Percentiles rank a stretch among this genome's conserved stretches.
These are phyloP conservation scores for Litchi chinensis DNA, from an alignment of 345 rosid species.

Conservation along the genomic window DNA sequence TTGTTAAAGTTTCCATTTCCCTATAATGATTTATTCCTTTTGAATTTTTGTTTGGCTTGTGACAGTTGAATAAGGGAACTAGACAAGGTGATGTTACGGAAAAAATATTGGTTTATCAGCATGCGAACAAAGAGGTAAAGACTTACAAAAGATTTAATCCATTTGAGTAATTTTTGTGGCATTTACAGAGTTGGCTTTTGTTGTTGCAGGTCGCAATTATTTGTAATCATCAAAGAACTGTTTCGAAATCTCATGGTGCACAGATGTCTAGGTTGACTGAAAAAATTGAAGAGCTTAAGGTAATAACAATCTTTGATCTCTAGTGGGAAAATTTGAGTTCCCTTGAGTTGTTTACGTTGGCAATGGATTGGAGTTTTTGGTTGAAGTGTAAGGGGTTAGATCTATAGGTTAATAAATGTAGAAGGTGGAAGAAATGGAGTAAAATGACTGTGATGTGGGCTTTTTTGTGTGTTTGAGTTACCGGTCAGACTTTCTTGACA, in stretches of 20 bases:
- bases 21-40: conserved; percentile 3
- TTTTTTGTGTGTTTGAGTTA: neutral
- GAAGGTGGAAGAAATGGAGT: neutral
- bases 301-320: conserved; percentile 25
- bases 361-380: neutral
- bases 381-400: neutral
- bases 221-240: conserved; percentile 95
- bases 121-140: conserved; percentile 90
- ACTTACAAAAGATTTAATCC: neutral
- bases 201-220: conserved; percentile 89
- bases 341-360: neutral
- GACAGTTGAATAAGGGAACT: conserved; percentile 74
- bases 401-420: neutral
- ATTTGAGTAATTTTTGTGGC: neutral
- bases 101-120: conserved; percentile 72
- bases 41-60: conserved; percentile 21
- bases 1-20: neutral
- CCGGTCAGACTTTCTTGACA: neutral
- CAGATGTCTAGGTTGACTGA: conserved; percentile 79
- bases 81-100: conserved; percentile 77
- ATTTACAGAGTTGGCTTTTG: conserved; percentile 20
- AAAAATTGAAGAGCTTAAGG: conserved; percentile 82
- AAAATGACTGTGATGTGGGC: neutral
- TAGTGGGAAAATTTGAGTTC: neutral
- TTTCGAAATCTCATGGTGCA: conserved; percentile 78